Base-by-base conservation (phyloP, 2,329 filamentous ascomycete genomes). In the Colletotrichum sp. region DNA sequence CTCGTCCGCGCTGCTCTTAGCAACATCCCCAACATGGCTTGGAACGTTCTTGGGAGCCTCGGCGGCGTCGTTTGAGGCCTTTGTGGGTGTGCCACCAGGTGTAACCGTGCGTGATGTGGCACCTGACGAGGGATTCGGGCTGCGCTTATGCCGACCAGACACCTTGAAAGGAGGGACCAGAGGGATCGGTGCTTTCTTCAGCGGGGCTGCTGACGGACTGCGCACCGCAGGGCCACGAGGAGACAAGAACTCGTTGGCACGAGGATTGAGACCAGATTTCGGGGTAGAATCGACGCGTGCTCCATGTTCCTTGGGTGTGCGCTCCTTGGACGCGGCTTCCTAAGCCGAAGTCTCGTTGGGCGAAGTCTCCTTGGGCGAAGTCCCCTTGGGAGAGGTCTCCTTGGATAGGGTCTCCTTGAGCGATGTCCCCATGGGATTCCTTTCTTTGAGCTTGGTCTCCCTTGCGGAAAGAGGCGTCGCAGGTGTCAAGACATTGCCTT, bases 171-270 rank as follows among this genome's bases (percentile, higher is more conserved):
- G 39, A 43, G 39, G 39, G 39, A 43, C 39, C 39, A 76, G 25
- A 12, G 70, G 70, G 39, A 76, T 62, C 22, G 74, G 74, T 15
- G 71, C 74, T 22, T 68, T 64, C 43, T 64, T 71, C 25, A 69
- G 30, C 28, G 8, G 16, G 18, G 18, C 3, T 27, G 28, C 18
- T 30, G 28, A 30, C 10, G 39, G 9, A 18, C 15, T 34, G 30
- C 30, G 27, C 64, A 70, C 30, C 43, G 56, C 13, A 16, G 15
- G 48, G 10, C 27, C 15, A 64, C 18, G 15, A 27, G 70, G 64
- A 27, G 73, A 69, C 15, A 67, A 18, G 36, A 73, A 74, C 18
- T 68, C 73, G 25, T 73, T 73, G 32, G 70, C 70, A 28, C 39
- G n/a, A 13, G 73, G 64, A n/a, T 75, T 75, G 12, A 69, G 68